Evolutionary conservation across 148 eudicot species (phyloP).

Genomic region (Fagopyrum esculentum): DNA sequence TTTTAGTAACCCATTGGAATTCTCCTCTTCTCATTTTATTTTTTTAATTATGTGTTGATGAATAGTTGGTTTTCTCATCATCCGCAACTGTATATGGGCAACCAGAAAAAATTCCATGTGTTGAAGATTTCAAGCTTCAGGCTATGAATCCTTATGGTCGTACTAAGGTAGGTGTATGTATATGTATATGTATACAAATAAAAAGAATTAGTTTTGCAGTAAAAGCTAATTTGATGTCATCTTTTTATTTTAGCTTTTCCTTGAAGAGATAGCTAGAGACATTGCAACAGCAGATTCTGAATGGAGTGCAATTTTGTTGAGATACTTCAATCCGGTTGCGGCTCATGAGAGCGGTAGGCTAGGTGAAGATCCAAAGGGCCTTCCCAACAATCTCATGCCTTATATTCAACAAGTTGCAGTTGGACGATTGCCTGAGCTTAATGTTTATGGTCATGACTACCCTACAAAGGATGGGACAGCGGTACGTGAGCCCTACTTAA

Average conservation of each 20-base stretch:
- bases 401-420: slow-evolving; percentile 88
- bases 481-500: slow-evolving; percentile 19
- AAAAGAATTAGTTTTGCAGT: neutral
- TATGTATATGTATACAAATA: neutral
- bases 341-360: slow-evolving; percentile 88
- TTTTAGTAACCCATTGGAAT: no score
- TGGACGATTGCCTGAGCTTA: slow-evolving; percentile 68
- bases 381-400: slow-evolving; percentile 92
- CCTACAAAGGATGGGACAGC: slow-evolving; percentile 86
- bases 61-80: slow-evolving; percentile 88
- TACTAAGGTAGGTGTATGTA: slow-evolving; percentile 57
- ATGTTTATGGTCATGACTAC: slow-evolving; percentile 83
- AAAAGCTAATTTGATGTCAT: neutral
- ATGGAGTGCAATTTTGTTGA: slow-evolving; percentile 73
- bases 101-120: slow-evolving; percentile 75
- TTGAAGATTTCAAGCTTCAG: slow-evolving; percentile 52
- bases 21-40: no score
- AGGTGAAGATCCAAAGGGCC: slow-evolving; percentile 91
- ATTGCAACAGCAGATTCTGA: slow-evolving; percentile 59
- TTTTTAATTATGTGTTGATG: neutral
- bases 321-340: slow-evolving; percentile 93
- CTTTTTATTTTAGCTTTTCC: slow-evolving; percentile 37
- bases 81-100: slow-evolving; percentile 94
- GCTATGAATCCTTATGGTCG: slow-evolving; percentile 97
- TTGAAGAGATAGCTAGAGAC: slow-evolving; percentile 86